Percentiles rank a stretch among this genome's conserved stretches.
Evolutionary conservation across 345 rosid genomes (phyloP).

Genomic region (Cardiospermum halicacabum): DNA sequence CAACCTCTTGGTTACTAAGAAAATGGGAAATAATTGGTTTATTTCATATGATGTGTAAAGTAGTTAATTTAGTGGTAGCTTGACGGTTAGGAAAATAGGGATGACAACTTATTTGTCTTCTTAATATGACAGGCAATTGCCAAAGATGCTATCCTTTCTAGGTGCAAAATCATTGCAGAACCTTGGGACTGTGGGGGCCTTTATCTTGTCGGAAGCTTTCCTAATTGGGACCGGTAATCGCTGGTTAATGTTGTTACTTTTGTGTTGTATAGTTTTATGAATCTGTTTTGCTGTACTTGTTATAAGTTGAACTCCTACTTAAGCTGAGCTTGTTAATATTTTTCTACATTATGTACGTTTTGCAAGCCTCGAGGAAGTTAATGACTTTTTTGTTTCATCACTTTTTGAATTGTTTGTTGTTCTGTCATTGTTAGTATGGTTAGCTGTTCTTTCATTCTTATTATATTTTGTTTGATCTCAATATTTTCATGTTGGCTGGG

Average conservation of each 20-base stretch:
- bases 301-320: neutral
- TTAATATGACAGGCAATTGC: conserved; percentile 66
- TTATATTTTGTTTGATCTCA: neutral
- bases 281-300: neutral
- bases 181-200: conserved; percentile 99
- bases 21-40: neutral
- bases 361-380: no score
- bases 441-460: neutral
- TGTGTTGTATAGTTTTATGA: neutral
- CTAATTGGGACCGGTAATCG: conserved; percentile 89
- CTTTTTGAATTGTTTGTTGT: neutral
- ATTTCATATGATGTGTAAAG: neutral
- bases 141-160: conserved; percentile 68
- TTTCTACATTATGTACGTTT: no score
- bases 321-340: neutral
- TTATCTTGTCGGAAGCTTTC: conserved; percentile 89
- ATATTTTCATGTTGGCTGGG: neutral
- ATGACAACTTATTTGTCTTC: conserved; percentile 10
- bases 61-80: conserved; percentile 1
- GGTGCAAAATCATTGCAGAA: conserved; percentile 90
- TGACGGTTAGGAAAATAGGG: conserved; percentile 1
- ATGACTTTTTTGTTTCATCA: neutral
- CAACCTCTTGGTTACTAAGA: neutral
- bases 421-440: neutral
- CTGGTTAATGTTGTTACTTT: neutral